A percentile compares a stretch with the other conserved stretches of the same genome.
Evolutionary conservation across 306 rosid species (phyloP).

Genomic region (Ceratonia siliqua): DNA sequence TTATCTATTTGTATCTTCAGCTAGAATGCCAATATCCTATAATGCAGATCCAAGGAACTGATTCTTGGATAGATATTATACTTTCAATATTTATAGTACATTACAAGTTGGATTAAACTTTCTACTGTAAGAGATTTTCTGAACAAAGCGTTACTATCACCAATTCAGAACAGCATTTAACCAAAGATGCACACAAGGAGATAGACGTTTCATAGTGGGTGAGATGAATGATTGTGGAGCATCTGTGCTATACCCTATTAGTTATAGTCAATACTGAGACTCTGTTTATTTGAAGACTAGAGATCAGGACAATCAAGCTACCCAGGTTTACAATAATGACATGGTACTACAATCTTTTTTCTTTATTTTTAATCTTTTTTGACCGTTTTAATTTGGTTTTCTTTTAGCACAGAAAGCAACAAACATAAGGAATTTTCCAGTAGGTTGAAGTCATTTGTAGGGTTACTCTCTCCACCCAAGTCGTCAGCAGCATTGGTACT

Average conservation of each 20-base stretch:
- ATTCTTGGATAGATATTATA: slow-evolving; percentile 39
- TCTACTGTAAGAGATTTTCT: slow-evolving; percentile 23
- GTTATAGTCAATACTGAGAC: neutral
- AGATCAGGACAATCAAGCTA: slow-evolving; percentile 26
- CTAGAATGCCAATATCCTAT: slow-evolving; percentile 35
- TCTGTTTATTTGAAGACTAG: slow-evolving; percentile 12
- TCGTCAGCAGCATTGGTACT: slow-evolving; percentile 29
- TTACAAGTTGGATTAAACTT: slow-evolving; percentile 31
- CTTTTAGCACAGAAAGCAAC: slow-evolving; percentile 35
- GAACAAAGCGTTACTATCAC: slow-evolving; percentile 5
- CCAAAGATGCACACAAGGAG: slow-evolving; percentile 18
- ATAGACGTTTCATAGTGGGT: slow-evolving; percentile 26
- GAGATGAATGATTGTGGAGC: slow-evolving; percentile 28
- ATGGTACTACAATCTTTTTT: slow-evolving; percentile 21
- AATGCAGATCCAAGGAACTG: slow-evolving; percentile 36
- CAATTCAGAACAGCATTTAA: slow-evolving; percentile 12
- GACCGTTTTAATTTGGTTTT: slow-evolving; percentile 39
- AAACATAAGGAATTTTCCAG: slow-evolving; percentile 53
- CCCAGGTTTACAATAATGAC: slow-evolving; percentile 35
- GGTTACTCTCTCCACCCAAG: slow-evolving; percentile 15
- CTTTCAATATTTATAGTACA: slow-evolving; percentile 23
- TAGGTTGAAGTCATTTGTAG: slow-evolving; percentile 20
- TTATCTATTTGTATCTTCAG: slow-evolving; percentile 42
- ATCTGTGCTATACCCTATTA: slow-evolving; percentile 29
- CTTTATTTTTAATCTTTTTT: neutral